A percentile compares a stretch with the other conserved stretches of the same genome.
phyloP scores from a whole-genome alignment of 2,329 filamentous ascomycete species.

The Stagonosporopsis vannaccii region DNA sequence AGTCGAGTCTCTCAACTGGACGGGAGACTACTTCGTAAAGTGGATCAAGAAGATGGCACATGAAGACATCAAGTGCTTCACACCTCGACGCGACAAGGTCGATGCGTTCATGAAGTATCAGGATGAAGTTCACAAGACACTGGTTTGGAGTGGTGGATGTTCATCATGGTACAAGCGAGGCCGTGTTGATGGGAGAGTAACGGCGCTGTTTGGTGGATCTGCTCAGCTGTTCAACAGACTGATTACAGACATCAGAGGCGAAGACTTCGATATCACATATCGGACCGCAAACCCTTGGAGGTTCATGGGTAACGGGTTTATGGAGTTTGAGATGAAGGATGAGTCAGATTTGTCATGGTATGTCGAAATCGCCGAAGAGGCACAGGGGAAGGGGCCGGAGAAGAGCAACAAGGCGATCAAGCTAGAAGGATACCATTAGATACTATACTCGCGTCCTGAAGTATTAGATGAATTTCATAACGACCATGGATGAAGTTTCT shows the following conservation, averaged over 20 bases:
- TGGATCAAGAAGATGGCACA: constrained; percentile 32
- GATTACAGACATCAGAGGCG: constrained; percentile 49
- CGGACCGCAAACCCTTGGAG: constrained; percentile 54
- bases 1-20: constrained; percentile 29
- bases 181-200: constrained; percentile 27
- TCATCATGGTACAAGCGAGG: constrained; percentile 29
- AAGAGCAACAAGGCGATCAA: constrained; percentile 3
- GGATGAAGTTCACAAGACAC: constrained; percentile 28
- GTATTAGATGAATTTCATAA: neutral
- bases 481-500: neutral
- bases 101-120: constrained; percentile 28
- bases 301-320: constrained; percentile 60
- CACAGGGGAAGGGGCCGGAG: constrained; percentile 27
- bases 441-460: no score
- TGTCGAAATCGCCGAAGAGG: constrained; percentile 32
- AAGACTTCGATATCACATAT: constrained; percentile 60
- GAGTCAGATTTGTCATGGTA: constrained; percentile 39
- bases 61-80: constrained; percentile 31
- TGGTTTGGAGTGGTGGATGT: constrained; percentile 30
- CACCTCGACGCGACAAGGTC: constrained; percentile 22
- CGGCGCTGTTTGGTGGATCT: constrained; percentile 27
- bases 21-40: constrained; percentile 30
- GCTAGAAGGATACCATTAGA: constrained; percentile 11
- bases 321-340: constrained; percentile 50
- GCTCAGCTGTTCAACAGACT: constrained; percentile 30